Evolutionary conservation across 2,329 filamentous ascomycete species (phyloP).

Genomic region (Pleomassaria siparia): DNA sequence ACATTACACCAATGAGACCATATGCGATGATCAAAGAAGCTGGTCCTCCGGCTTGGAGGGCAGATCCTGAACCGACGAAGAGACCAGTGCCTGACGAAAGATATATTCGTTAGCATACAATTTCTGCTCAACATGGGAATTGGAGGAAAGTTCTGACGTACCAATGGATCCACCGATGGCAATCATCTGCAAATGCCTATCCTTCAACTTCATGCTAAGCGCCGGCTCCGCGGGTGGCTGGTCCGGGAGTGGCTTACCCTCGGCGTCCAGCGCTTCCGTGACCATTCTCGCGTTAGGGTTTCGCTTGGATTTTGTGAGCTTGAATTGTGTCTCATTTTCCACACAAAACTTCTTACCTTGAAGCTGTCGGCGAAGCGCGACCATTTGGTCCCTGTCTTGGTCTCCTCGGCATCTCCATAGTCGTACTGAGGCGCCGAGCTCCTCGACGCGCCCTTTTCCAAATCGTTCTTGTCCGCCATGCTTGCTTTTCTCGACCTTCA

Average conservation of each 20-base stretch:
- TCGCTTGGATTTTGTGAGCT: too few relatives aligned
- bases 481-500: neutral
- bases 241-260: constrained; percentile 22
- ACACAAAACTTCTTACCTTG: too few relatives aligned
- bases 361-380: constrained; percentile 22
- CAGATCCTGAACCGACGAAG: constrained; percentile 42
- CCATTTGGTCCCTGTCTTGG: constrained; percentile 13
- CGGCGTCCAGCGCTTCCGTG: constrained; percentile 19
- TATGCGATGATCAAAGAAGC: constrained; percentile 39
- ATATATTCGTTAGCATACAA: neutral
- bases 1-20: constrained; percentile 63
- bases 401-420: constrained; percentile 15
- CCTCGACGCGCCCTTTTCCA: constrained; percentile 6
- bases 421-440: constrained; percentile 12
- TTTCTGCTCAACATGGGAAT: too few relatives aligned
- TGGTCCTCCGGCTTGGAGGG: constrained; percentile 32
- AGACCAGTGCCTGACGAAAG: constrained; percentile 46
- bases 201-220: constrained; percentile 60
- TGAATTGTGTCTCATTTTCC: too few relatives aligned
- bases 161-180: constrained; percentile 84
- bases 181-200: constrained; percentile 85
- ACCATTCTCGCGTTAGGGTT: constrained; percentile 26
- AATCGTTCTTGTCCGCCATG: constrained; percentile 11
- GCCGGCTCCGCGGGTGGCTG: constrained; percentile 28
- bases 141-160: constrained; percentile 32